These are phyloP conservation scores for Xylaria sp. DNA, from an alignment of 2,329 filamentous ascomycete genomes.

Conservation along the genomic window DNA sequence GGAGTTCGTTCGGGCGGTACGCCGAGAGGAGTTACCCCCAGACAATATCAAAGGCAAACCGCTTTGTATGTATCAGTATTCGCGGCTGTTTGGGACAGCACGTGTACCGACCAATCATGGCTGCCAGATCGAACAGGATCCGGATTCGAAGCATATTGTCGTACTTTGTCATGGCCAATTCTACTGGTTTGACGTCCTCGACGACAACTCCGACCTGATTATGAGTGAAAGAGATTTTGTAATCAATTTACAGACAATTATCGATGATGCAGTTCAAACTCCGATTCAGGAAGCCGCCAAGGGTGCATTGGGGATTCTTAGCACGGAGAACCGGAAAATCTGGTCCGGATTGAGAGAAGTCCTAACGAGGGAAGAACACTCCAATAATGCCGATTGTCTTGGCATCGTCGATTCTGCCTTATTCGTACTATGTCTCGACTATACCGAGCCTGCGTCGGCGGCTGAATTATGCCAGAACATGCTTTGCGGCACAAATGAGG, in stretches of 20 bases:
- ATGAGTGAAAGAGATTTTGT: conserved; percentile 96
- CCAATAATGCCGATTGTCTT: conserved; percentile 96
- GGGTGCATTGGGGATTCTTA: conserved; percentile 89
- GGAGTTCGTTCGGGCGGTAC: conserved; percentile 90
- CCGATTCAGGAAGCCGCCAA: conserved; percentile 97
- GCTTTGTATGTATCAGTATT: conserved; percentile 98
- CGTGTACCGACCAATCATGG: conserved; percentile 93
- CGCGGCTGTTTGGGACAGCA: conserved; percentile 91
- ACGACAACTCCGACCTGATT: conserved; percentile 93
- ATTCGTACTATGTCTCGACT: conserved; percentile 92
- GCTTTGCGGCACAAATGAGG: conserved; percentile 93
- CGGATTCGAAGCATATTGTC: conserved; percentile 90
- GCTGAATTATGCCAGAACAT: conserved; percentile 96
- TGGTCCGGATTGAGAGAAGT: conserved; percentile 94
- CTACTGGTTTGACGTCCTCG: conserved; percentile 98
- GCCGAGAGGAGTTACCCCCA: conserved; percentile 90
- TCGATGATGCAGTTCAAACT: conserved; percentile 88
- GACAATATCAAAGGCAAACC: conserved; percentile 86
- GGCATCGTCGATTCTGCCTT: conserved; percentile 94
- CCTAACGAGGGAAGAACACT: conserved; percentile 83
- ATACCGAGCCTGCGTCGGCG: conserved; percentile 82
- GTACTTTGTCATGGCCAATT: conserved; percentile 95
- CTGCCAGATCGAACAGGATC: conserved; percentile 95
- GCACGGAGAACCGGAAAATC: conserved; percentile 94
- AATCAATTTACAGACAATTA: conserved; percentile 89